Conservation (phyloP, 73 alveolate species). For the Halteria grandinella region DNA sequence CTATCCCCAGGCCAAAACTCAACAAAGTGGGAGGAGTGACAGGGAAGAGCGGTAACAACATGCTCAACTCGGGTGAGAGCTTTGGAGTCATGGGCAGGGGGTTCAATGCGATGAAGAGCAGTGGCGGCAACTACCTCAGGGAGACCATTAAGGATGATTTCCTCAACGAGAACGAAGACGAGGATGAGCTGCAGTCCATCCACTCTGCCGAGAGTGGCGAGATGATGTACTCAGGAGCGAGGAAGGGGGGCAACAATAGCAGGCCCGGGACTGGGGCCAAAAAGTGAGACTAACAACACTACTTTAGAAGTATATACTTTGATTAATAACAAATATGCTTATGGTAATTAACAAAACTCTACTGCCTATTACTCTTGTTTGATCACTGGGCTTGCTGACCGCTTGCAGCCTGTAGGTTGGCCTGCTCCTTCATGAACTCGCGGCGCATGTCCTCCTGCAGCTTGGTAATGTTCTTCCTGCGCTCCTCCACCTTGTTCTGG, state of each 20-base stretch:
- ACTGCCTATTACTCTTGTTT: too few species aligned
- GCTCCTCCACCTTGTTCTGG: constrained; percentile 72
- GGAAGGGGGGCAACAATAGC: too few species aligned
- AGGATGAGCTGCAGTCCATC: constrained; percentile 18
- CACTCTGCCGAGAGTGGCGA: too few species aligned
- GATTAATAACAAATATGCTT: too few species aligned
- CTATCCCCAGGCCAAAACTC: neutral
- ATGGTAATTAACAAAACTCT: too few species aligned
- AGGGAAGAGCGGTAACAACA: neutral
- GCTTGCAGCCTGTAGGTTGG: too few species aligned
- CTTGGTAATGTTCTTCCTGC: constrained; percentile 63
- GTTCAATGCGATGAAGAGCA: neutral
- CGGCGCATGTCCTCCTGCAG: constrained; percentile 62
- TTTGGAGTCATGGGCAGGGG: constrained; percentile 29
- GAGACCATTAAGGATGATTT: constrained; percentile 14
- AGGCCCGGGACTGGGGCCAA: too few species aligned
- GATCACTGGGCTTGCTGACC: too few species aligned
- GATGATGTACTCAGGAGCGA: neutral
- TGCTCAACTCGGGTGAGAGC: constrained; percentile 16
- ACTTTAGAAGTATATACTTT: too few species aligned
- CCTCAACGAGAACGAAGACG: constrained; percentile 50
- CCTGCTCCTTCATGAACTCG: neutral
- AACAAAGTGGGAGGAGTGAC: too few species aligned
- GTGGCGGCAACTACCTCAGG: neutral
- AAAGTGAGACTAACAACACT: too few species aligned